phyloP scores from a whole-genome alignment of 106 monocot genomes.

The Ottelia alismoides region DNA sequence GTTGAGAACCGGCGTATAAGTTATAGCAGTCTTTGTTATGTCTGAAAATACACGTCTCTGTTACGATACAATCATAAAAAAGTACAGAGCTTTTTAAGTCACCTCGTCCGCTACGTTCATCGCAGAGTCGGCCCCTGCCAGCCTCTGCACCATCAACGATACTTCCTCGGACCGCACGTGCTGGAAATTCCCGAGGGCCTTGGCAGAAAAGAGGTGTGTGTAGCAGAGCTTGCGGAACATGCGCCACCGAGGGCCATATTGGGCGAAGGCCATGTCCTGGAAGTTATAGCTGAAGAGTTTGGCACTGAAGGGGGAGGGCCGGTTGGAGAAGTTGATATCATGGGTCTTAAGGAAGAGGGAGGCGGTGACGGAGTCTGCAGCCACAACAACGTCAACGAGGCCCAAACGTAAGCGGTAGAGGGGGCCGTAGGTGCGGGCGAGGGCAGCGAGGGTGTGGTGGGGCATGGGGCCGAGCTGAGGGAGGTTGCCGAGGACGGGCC shows the following conservation, averaged over 20 bases:
- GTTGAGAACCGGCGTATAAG: too few relatives aligned
- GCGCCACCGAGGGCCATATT: conserved; percentile 32
- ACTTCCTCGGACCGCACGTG: conserved; percentile 18
- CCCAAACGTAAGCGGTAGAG: conserved; percentile 30
- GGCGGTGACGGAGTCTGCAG: conserved; percentile 19
- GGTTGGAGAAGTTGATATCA: conserved; percentile 36
- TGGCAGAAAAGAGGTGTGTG: conserved; percentile 36
- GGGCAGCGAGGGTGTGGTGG: too few relatives aligned
- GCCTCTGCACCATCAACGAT: conserved; percentile 2
- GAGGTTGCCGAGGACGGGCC: conserved; percentile 48
- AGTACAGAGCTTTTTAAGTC: too few relatives aligned
- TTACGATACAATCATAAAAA: too few relatives aligned
- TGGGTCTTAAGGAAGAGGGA: conserved; percentile 23
- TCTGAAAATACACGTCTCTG: too few relatives aligned
- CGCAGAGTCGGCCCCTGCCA: conserved; percentile 2
- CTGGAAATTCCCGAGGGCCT: conserved; percentile 34
- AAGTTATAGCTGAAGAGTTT: conserved; percentile 43
- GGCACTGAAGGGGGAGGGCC: conserved; percentile 39
- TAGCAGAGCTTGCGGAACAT: too few relatives aligned
- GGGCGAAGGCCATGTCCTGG: conserved; percentile 35
- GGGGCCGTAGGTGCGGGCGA: conserved; percentile 23
- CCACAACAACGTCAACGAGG: conserved; percentile 26
- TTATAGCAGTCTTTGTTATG: too few relatives aligned
- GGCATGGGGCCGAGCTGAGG: too few relatives aligned
- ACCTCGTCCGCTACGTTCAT: conserved; percentile 6